Base-by-base conservation (phyloP, 176 grass and related monocot species). In the Raddia distichophylla region DNA sequence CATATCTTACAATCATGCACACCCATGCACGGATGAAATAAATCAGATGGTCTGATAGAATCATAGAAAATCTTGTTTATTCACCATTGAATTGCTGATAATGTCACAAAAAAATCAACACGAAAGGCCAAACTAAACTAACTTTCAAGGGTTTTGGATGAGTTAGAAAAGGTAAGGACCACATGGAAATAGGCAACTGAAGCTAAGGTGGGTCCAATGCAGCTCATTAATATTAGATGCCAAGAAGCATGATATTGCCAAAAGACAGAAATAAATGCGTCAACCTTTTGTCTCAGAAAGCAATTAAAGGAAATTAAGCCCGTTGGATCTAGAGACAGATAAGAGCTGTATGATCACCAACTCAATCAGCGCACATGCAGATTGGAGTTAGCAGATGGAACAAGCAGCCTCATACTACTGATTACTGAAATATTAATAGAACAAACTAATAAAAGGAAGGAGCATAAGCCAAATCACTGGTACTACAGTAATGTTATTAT, bases 321-420 rank as follows among this genome's bases (percentile, higher is more conserved):
- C 65, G 42, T 77, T 70, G 69, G 84, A 76, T 81, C 55, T 64
- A 81, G 48, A 42, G 35, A 85, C 50, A 76, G 40, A 63, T 65
- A 71, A 33, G 79, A 71, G 52, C 8, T 77, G 72, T 64, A 77
- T 86, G 50, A 82, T 43, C 72, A 85, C 59, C 20, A 70, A 79
- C 52, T 61, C 46, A 70, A 89, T 77, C 71, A 89, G 32, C 71
- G 64, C 83, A 85, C 71, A 77, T 76, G 87, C 77, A 76, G 3
- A 71, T 81, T 62, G 70, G 9, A 74, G n/a, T 17, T 33, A 48
- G 67, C 33, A 84, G 59, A 60, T 16, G 47, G 54, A 81, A 75
- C 56, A 76, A 77, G 47, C 77, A 76, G 68, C 50, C 60, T 79
- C n/a, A 76, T 67, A 73, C 50, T 89, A 48, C 18, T 45, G 75